Evolutionary conservation across 1,139 yeast genomes (phyloP), one percentile per base, ranked within the genome.

Genomic region (Arxiozyma telluris): DNA sequence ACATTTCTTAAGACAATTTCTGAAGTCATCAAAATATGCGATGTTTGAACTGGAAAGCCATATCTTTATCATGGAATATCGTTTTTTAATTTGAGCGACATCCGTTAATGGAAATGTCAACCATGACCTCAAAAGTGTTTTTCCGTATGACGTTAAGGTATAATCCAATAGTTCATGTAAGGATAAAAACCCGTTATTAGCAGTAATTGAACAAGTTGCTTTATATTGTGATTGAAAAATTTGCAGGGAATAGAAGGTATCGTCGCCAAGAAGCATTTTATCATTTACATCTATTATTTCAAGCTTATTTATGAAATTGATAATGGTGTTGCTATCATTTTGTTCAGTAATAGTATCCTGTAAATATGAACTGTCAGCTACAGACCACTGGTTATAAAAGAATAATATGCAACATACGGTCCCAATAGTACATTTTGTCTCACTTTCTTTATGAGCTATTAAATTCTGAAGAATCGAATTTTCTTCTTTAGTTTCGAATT

Each of bases 201-300:
- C 54, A 20, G 54, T 47, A 41, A 52, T 59, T 59, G 54, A 61
- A 20, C 57, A 54, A 0, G 60, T 58, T 12, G 52, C 48, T 22
- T 50, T 56, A 21, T 53, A 52, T 15, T 45, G 27, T 7, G 48
- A 38, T 1, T 68, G 67, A 42, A 73, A 61, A 1, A 74, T 63
- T 45, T 64, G 64, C 6, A 74, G 55, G 0, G 77, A 65, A 41
- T 60, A 56, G 38, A 74, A 58, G 44, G 74, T 64, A 49, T 73
- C 74, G n/a, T 66, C 61, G 59, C 74, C 76, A 27, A 74, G 54
- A 39, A 65, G 59, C 70, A 74, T 62, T 17, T 55, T 51, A 39
- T 63, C 60, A n/a, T 59, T 52, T 11, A 61, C 41, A 25, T 45
- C 27, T 18, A 57, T 12, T 5, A 39, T 15, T 20, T 20, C 22